Conservation (phyloP, 2,329 filamentous ascomycete species). For the Penicillium hesseltinei region DNA sequence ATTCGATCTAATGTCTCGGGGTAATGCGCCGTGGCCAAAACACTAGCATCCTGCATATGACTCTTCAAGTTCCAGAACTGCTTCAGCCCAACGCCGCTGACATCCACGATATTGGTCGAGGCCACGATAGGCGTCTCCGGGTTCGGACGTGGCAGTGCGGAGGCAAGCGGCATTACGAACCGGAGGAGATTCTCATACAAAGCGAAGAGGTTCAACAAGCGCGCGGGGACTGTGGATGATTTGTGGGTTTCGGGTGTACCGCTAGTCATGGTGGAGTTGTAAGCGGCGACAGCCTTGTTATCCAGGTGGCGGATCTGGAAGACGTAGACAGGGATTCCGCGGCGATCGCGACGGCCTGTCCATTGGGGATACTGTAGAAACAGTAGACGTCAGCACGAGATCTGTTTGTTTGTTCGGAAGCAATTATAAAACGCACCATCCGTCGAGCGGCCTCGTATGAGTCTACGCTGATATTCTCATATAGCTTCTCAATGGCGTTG, state of each 20-base stretch:
- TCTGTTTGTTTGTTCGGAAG: neutral
- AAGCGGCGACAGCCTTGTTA: constrained; percentile 73
- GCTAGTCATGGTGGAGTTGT: constrained; percentile 57
- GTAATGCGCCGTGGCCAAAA: constrained; percentile 87
- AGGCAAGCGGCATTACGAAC: constrained; percentile 83
- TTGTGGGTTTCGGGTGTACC: constrained; percentile 58
- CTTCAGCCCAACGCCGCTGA: constrained; percentile 80
- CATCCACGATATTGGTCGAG: constrained; percentile 93
- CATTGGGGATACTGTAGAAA: constrained; percentile 78
- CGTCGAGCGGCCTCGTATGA: constrained; percentile 74
- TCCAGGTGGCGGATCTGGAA: constrained; percentile 84
- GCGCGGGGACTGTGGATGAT: constrained; percentile 57
- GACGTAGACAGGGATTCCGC: constrained; percentile 88
- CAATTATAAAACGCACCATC: constrained; percentile 56
- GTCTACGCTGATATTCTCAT: constrained; percentile 80
- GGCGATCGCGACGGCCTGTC: constrained; percentile 84
- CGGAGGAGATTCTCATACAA: constrained; percentile 89
- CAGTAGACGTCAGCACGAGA: neutral
- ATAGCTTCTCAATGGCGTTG: constrained; percentile 74
- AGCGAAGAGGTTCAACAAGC: constrained; percentile 82
- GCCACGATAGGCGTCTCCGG: constrained; percentile 84
- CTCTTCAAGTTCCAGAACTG: constrained; percentile 94
- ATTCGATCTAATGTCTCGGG: constrained; percentile 88
- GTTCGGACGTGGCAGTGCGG: constrained; percentile 70
- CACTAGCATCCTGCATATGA: constrained; percentile 91